Percentiles rank a stretch among this genome's conserved stretches.
These are phyloP conservation scores for Myotisia sp. DNA, from an alignment of 2,329 filamentous ascomycete genomes.

Conservation along the genomic window DNA sequence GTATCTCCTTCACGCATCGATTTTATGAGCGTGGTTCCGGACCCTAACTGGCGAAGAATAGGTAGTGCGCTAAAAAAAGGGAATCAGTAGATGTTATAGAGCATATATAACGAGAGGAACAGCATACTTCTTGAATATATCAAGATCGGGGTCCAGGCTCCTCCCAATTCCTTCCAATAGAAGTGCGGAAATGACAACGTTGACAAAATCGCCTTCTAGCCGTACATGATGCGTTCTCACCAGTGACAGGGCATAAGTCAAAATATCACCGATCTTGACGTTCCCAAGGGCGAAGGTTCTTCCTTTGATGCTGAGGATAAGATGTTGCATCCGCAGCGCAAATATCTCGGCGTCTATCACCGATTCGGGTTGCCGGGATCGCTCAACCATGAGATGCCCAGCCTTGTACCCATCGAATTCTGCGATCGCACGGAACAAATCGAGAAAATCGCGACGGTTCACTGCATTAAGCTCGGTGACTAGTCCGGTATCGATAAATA, in stretches of 20 bases:
- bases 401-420: constrained; percentile 96
- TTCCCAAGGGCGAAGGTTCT: constrained; percentile 82
- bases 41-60: constrained; percentile 74
- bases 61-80: constrained; percentile 57
- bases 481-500: constrained; percentile 93
- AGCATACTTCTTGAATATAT: constrained; percentile 58
- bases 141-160: constrained; percentile 69
- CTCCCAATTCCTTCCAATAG: constrained; percentile 88
- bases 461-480: constrained; percentile 81
- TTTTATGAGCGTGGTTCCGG: constrained; percentile 38
- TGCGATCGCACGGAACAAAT: constrained; percentile 86
- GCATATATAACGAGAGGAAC: constrained; percentile 1
- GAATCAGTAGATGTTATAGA: constrained; percentile 7
- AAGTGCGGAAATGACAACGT: constrained; percentile 89
- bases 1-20: constrained; percentile 61
- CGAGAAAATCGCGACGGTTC: constrained; percentile 83
- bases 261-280: constrained; percentile 88
- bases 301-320: constrained; percentile 81
- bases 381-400: constrained; percentile 87
- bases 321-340: constrained; percentile 89
- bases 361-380: constrained; percentile 79
- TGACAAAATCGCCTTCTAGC: constrained; percentile 94
- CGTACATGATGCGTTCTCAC: constrained; percentile 84
- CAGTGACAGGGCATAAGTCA: constrained; percentile 83
- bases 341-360: constrained; percentile 85